phyloP scores from a whole-genome alignment of 495 filamentous ascomycete genomes.

The Neurospora sp. region DNA sequence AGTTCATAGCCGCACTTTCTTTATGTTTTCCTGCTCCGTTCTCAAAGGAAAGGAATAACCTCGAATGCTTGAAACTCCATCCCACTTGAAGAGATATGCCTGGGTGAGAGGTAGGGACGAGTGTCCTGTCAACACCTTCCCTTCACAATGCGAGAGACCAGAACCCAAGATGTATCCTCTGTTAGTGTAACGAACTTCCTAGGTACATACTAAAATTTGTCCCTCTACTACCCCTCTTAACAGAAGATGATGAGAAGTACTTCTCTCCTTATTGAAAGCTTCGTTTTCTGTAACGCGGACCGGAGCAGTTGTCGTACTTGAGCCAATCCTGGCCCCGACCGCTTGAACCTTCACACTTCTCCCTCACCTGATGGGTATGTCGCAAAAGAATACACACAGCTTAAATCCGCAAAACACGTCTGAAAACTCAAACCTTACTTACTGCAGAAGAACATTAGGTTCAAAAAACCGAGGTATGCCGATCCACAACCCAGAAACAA shows the following conservation, averaged over 20 bases:
- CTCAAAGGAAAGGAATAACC: not conserved
- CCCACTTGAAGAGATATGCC: not conserved
- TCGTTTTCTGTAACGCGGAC: not conserved
- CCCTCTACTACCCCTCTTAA: not conserved
- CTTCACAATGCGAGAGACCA: not conserved
- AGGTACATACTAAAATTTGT: not conserved
- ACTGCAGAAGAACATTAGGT: not conserved
- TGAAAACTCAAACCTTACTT: not conserved
- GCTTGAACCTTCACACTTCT: not conserved
- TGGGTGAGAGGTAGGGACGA: not conserved
- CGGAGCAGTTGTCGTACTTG: not conserved
- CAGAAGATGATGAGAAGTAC: not conserved
- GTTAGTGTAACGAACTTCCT: not conserved
- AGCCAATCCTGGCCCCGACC: not conserved
- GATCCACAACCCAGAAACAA: not conserved
- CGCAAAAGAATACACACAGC: not conserved
- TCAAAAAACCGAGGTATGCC: not conserved
- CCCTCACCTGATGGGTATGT: not conserved
- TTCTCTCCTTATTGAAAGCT: not conserved
- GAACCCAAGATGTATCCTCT: not conserved
- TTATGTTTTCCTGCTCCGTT: not conserved
- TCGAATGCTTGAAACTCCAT: not conserved
- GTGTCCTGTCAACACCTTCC: not conserved
- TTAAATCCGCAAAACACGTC: not conserved
- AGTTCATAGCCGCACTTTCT: not conserved